Evolutionary conservation across 805 yeast genomes (phyloP), one percentile per base, ranked within the genome.

Genomic region (Trichomonascus vanleenenianus): DNA sequence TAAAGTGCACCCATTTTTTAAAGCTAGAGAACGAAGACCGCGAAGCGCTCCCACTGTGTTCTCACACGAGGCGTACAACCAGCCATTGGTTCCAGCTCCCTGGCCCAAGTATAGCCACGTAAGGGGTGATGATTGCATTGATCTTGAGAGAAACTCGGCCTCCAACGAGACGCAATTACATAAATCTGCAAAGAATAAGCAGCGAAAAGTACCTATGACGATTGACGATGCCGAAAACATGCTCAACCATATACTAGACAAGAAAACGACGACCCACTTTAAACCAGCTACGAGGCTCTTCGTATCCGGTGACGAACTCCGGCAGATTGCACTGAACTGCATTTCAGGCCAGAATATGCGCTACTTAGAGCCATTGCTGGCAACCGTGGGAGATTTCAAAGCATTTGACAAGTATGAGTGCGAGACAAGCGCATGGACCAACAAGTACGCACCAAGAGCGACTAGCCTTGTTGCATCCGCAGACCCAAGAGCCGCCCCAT

Each of bases 381-480:
- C 41, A 8, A 22, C 45, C 19, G 30, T 38, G 10, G 43, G 47
- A 10, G 19, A 36, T 4, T 45, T 40, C 14, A 34, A 45, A 27
- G 47, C 56, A 27, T 53, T 53, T 44, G 57, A 54, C 43, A 40
- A 19, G 20, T 35, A 30, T 31, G 34, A 47, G 9, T 48, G 46
- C 12, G 54, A 49, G 40, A 22, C 43, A 7, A 39, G 38, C 22
- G 3, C 30, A n/a, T 54, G 57, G 57, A 30, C 42, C 12, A 20
- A 38, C 15, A 51, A 52, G 30, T 52, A 47, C 39, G 35, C 50
- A 3, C 57, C 57, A 2, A 39, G 15, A 19, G 39, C 19, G 3
- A 35, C 53, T 5, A 15, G 19, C 10, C 31, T 41, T 2, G 47
- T 54, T 2, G 45, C 47, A 8, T 44, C 52, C 8, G 44, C 27